These are phyloP conservation scores for Scleroderma bovista DNA, from an alignment of 768 basidiomycete genomes.

Conservation along the genomic window DNA sequence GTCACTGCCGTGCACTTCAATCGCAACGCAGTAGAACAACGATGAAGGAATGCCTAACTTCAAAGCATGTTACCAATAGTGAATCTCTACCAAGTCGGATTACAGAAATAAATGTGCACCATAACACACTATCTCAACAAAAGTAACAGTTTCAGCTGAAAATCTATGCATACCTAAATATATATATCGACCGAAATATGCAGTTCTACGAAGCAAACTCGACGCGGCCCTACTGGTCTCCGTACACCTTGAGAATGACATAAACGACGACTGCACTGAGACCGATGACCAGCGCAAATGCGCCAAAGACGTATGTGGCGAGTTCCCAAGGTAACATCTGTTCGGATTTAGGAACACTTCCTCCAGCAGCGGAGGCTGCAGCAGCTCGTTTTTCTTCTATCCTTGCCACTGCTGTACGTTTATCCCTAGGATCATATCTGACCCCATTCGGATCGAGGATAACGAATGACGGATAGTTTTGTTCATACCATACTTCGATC, in stretches of 20 bases:
- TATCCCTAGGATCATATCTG: constrained; percentile 45
- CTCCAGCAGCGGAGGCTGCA: constrained; percentile 30
- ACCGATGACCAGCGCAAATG: constrained; percentile 21
- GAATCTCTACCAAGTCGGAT: too few species aligned
- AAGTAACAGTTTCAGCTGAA: too few species aligned
- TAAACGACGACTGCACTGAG: constrained; percentile 22
- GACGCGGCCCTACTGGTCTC: too few species aligned
- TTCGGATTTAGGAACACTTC: constrained; percentile 5
- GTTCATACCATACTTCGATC: constrained; percentile 95
- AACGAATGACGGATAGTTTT: constrained; percentile 91
- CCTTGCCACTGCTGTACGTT: constrained; percentile 48
- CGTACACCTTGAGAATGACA: constrained; percentile 16
- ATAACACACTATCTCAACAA: too few species aligned
- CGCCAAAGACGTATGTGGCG: constrained; percentile 22
- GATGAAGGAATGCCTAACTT: too few species aligned
- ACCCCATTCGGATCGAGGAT: constrained; percentile 16
- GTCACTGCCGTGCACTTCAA: too few species aligned
- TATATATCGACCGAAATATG: too few species aligned
- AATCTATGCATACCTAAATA: too few species aligned
- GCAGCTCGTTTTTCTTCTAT: constrained; percentile 40
- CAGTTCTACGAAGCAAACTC: too few species aligned
- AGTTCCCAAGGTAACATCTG: constrained; percentile 27
- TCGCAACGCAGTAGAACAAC: too few species aligned
- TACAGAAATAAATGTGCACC: too few species aligned
- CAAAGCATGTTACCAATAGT: too few species aligned